Conservation (phyloP, 2,329 filamentous ascomycete genomes). For the Microsporum ferrugineum region DNA sequence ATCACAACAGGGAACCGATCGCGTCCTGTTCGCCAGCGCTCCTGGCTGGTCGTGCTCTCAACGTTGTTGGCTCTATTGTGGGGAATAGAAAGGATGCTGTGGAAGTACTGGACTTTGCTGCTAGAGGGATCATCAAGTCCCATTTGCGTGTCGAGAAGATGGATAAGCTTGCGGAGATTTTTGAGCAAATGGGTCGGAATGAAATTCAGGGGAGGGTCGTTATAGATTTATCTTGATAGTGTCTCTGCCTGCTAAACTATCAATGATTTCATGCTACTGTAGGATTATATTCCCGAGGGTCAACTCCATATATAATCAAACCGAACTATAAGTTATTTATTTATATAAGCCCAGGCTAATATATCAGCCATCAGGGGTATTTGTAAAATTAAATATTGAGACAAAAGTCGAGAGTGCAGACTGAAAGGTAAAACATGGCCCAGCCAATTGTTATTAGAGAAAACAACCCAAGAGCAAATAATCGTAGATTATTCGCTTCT, state of each 20-base stretch:
- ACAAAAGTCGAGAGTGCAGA: neutral
- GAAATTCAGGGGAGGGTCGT: slow-evolving; percentile 38
- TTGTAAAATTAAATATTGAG: neutral
- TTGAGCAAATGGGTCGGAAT: slow-evolving; percentile 36
- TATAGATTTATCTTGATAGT: slow-evolving; percentile 28
- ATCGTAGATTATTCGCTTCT: neutral
- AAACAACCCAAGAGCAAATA: neutral
- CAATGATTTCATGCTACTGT: neutral
- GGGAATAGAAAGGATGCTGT: slow-evolving; percentile 42
- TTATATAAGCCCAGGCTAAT: neutral
- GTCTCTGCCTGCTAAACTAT: neutral
- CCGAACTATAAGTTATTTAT: neutral
- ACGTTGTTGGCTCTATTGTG: slow-evolving; percentile 41
- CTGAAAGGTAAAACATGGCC: neutral
- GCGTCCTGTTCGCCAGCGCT: slow-evolving; percentile 33
- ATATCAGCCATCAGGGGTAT: neutral
- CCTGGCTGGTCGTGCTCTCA: slow-evolving; percentile 34
- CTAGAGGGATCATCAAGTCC: slow-evolving; percentile 38
- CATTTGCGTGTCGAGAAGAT: slow-evolving; percentile 38
- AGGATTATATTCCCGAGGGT: too few relatives aligned
- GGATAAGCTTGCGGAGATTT: slow-evolving; percentile 37
- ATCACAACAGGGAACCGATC: slow-evolving; percentile 36
- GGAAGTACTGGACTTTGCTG: slow-evolving; percentile 39
- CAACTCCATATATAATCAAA: too few relatives aligned
- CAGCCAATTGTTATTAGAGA: neutral